phyloP scores from a whole-genome alignment of 805 yeast species.

The Huiozyma naganishii region DNA sequence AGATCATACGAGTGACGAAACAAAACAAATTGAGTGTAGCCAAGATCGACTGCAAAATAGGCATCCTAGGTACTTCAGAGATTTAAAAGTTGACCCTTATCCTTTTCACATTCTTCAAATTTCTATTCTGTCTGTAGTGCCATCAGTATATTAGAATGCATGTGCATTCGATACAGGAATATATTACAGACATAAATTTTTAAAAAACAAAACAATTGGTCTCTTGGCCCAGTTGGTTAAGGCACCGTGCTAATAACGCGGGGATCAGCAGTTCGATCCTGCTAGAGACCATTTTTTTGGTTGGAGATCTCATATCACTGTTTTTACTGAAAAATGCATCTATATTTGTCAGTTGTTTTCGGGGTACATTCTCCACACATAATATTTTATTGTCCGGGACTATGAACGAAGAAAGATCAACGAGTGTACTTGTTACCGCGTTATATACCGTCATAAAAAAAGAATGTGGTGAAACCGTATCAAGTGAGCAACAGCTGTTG shows the following conservation, averaged over 20 bases:
- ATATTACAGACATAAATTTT: not conserved
- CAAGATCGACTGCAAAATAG: too few relatives aligned
- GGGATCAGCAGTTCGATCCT: slow-evolving; percentile 10
- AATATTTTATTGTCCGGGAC: too few relatives aligned
- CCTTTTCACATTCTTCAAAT: too few relatives aligned
- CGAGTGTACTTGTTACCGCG: too few relatives aligned
- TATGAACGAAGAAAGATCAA: too few relatives aligned
- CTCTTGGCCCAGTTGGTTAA: slow-evolving; percentile 11
- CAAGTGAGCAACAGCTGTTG: too few relatives aligned
- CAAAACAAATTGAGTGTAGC: too few relatives aligned
- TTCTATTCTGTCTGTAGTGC: not conserved
- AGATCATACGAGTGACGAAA: too few relatives aligned
- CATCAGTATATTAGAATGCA: not conserved
- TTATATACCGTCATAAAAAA: too few relatives aligned
- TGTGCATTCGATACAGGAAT: not conserved
- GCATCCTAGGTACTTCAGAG: too few relatives aligned
- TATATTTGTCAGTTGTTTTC: not conserved
- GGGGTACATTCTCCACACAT: not conserved
- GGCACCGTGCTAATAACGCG: slow-evolving; percentile 10
- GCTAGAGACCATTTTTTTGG: slow-evolving; percentile 6
- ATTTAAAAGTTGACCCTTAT: too few relatives aligned
- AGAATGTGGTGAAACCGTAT: too few relatives aligned
- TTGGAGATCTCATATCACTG: not conserved
- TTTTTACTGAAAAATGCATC: not conserved
- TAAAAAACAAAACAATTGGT: not conserved